Conservation (phyloP, 2,329 filamentous ascomycete species). For the Fusarium piperis region DNA sequence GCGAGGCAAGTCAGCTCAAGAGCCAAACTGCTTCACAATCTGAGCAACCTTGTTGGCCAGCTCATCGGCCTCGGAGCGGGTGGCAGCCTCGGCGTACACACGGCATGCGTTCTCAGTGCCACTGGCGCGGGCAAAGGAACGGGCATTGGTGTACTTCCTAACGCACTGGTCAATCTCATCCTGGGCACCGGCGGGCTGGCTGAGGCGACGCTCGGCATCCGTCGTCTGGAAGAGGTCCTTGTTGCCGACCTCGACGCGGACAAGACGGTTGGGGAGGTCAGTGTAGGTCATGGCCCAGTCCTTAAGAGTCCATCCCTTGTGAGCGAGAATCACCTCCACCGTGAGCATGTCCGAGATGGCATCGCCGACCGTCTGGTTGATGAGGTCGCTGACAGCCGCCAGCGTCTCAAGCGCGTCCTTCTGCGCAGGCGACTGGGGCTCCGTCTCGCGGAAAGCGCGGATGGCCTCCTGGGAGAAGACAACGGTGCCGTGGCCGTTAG, state of each 20-base stretch:
- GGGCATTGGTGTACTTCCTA: conserved; percentile 88
- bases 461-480: conserved; percentile 90
- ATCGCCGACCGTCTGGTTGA: conserved; percentile 98
- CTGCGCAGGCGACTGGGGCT: conserved; percentile 91
- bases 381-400: conserved; percentile 83
- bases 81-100: conserved; percentile 95
- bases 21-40: conserved; percentile 71
- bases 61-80: conserved; percentile 88
- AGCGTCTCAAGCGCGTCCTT: conserved; percentile 89
- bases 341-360: conserved; percentile 95
- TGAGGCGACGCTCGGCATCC: conserved; percentile 89
- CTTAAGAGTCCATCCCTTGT: conserved; percentile 89
- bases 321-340: conserved; percentile 93
- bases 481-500: conserved; percentile 96
- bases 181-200: conserved; percentile 81
- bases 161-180: conserved; percentile 87
- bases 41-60: conserved; percentile 84
- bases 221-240: conserved; percentile 91
- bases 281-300: conserved; percentile 95
- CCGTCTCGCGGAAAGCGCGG: conserved; percentile 78
- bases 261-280: conserved; percentile 94
- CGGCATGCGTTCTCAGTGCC: conserved; percentile 96
- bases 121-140: conserved; percentile 90
- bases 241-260: conserved; percentile 88
- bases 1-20: conserved; percentile 32